Conservation (phyloP, 371 early-diverging fungal species). For the Coemansia sp. region DNA sequence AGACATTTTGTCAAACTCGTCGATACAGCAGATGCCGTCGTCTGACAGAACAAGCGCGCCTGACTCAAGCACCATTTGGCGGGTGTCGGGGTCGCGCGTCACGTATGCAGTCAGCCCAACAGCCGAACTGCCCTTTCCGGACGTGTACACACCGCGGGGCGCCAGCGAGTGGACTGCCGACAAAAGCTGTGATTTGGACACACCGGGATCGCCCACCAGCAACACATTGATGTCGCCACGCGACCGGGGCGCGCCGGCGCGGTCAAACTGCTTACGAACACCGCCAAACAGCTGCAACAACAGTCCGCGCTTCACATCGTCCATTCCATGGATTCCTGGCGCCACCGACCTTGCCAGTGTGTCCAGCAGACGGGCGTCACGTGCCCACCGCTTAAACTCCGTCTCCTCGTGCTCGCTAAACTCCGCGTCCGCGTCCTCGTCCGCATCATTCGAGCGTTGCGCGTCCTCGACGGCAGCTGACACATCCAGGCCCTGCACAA, state of each 20-base stretch:
- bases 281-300: constrained; percentile 98
- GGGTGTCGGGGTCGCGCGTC: constrained; percentile 95
- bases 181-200: constrained; percentile 97
- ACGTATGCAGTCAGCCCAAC: constrained; percentile 99
- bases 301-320: constrained; percentile 98
- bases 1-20: constrained; percentile 99
- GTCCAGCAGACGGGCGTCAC: constrained; percentile 73
- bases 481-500: constrained; percentile 57
- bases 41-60: constrained; percentile 99
- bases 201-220: constrained; percentile 99
- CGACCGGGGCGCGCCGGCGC: constrained; percentile 68
- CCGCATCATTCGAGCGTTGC: constrained; percentile 13
- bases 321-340: constrained; percentile 96
- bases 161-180: constrained; percentile 94
- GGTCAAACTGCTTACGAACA: constrained; percentile 61
- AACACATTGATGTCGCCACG: constrained; percentile 98
- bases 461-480: constrained; percentile 52
- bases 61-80: constrained; percentile 96
- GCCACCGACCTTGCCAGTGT: constrained; percentile 82
- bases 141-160: constrained; percentile 98
- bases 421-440: constrained; percentile 11
- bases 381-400: constrained; percentile 62
- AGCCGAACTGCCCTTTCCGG: constrained; percentile 98
- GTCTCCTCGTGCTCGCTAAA: constrained; percentile 61
- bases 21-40: constrained; percentile 99